Evolutionary conservation across 169 alveolate species (phyloP), one percentile per base, ranked within the genome.

Genomic region (Plasmodium vivax): DNA sequence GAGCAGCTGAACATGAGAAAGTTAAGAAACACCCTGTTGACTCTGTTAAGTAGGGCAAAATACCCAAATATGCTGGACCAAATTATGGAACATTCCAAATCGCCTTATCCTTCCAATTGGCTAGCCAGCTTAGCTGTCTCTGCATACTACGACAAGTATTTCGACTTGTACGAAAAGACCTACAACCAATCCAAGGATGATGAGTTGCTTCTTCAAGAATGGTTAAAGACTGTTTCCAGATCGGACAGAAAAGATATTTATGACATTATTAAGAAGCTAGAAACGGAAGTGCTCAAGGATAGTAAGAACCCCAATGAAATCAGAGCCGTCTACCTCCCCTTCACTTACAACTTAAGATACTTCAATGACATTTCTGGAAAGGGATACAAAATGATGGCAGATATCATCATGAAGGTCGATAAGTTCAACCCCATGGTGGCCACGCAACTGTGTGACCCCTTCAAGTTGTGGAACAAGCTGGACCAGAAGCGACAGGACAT

Each of bases 371-470:
- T 75, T 3, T 93, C 95, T 58, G 98, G 98, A 16, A 97, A 93
- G 38, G 98, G 98, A 47, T 97, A 97, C 95, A 93, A 93, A 90
- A 93, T 97, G 71, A 71, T 97, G 36, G 98, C 98, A 10, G 98
- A 97, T 73, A 93, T 95, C 47, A 95, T 97, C 12, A 88, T 97
- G 71, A 80, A 88, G 12, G 96, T 96, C 23, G 98, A 97, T 83
- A 85, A 87, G 43, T 94, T 97, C 2, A 97, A 97, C 73, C 96
- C 98, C 7, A 96, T 93, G 90, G 95, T 97, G 2, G 97, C 98
- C 56, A 93, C 98, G 47, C 94, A 95, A 36, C 85, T 94, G 54
- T 94, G 96, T 71, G 94, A 73, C 8, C 94, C 95, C 12, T 96
- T 96, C n/a, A 88, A 93, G 71, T 90, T 83, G 82, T 96, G 94